A percentile compares a stretch with the other conserved stretches of the same genome.
phyloP scores from a whole-genome alignment of 78 protist genomes.

The Dictyostelium discoideum region DNA sequence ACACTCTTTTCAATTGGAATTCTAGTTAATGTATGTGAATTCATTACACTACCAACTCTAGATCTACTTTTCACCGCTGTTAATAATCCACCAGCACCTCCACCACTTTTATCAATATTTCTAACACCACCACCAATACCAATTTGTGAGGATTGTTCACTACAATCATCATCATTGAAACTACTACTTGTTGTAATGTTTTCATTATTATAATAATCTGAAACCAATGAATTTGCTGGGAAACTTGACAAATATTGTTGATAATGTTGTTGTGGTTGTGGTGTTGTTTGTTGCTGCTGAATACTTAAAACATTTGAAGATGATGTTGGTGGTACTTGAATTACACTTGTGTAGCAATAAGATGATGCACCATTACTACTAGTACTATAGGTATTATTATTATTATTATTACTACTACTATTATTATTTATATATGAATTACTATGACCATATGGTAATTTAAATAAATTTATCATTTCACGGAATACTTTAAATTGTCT shows the following conservation, averaged over 20 bases:
- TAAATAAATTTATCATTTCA: slow-evolving; percentile 10
- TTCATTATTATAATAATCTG: not conserved
- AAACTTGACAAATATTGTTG: not conserved
- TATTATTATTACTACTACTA: not conserved
- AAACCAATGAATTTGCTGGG: not conserved
- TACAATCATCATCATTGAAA: not conserved
- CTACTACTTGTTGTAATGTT: not conserved
- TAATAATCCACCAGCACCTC: not conserved
- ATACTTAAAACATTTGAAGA: not conserved
- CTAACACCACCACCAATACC: slow-evolving; percentile 6
- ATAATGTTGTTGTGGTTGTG: not conserved
- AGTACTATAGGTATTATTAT: not conserved
- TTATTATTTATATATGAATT: not conserved
- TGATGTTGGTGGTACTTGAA: not conserved
- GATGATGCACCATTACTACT: not conserved
- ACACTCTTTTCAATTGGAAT: slow-evolving; percentile 69
- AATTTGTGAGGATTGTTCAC: not conserved
- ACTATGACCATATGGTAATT: not conserved
- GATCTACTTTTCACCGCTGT: slow-evolving; percentile 23
- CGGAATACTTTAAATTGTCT: slow-evolving; percentile 59
- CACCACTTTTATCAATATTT: not conserved
- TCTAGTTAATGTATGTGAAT: slow-evolving; percentile 23
- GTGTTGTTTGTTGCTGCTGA: not conserved
- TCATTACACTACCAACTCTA: slow-evolving; percentile 55
- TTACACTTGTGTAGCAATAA: not conserved